Conservation (phyloP, 495 filamentous ascomycete species). For the Barbatosphaeria neglecta region DNA sequence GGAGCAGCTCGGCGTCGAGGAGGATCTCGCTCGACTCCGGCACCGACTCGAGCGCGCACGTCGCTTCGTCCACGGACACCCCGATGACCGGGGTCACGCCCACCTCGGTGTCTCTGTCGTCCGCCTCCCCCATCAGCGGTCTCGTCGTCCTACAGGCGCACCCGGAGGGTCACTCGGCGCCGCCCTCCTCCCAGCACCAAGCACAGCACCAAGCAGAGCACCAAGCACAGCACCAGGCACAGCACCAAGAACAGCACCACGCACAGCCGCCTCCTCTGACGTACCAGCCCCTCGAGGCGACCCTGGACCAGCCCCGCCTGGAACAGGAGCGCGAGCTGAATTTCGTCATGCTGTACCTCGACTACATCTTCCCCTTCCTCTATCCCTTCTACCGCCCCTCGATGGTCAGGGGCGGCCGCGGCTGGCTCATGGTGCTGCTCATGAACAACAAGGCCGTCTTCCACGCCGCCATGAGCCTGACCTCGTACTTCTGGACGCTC, state of each 20-base stretch:
- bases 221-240: no score
- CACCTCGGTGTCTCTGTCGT: no score
- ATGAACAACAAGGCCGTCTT: conserved; percentile 35
- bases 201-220: no score
- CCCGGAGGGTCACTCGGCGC: no score
- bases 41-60: neutral
- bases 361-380: conserved; percentile 39
- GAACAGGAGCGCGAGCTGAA: conserved; percentile 12
- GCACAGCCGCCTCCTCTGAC: no score
- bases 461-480: conserved; percentile 32
- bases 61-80: neutral
- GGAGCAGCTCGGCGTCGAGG: no score
- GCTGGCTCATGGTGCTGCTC: conserved; percentile 43
- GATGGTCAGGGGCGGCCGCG: conserved; percentile 31
- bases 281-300: neutral
- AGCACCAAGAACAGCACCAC: no score
- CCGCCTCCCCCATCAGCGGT: neutral
- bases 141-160: no score
- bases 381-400: conserved; percentile 44
- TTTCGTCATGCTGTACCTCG: conserved; percentile 37
- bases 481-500: conserved; percentile 37
- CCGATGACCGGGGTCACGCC: neutral
- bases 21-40: no score
- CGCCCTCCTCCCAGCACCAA: no score
- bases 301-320: neutral